These are phyloP conservation scores for Mentha longifolia DNA, from an alignment of 257 asterid genomes.

Conservation along the genomic window DNA sequence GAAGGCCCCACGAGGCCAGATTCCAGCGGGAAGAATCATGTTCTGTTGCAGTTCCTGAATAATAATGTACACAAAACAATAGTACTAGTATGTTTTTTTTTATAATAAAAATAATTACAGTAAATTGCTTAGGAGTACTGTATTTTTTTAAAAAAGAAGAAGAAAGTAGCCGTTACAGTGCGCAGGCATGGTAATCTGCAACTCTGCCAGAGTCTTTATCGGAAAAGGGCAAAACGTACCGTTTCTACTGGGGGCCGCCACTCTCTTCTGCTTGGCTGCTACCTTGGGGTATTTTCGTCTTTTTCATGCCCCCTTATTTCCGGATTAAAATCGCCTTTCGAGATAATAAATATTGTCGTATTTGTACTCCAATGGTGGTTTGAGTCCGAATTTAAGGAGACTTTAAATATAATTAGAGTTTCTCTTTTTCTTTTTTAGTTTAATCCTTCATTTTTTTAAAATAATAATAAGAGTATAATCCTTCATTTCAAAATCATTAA, in stretches of 20 bases:
- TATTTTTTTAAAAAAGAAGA: neutral
- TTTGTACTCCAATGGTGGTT: no score
- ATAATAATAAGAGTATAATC: no score
- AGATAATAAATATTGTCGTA: no score
- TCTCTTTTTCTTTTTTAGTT: no score
- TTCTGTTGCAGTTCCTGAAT: neutral
- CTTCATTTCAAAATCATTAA: no score
- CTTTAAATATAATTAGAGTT: no score
- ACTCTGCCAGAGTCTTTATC: slow-evolving; percentile 29
- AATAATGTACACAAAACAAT: neutral
- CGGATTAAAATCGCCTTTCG: no score
- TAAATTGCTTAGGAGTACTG: no score
- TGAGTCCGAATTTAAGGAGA: no score
- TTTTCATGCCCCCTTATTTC: neutral
- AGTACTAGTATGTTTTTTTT: neutral
- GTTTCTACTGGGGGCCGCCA: slow-evolving; percentile 12
- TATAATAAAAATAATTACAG: no score
- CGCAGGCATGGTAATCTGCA: slow-evolving; percentile 33
- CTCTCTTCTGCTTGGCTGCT: slow-evolving; percentile 18
- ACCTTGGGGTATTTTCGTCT: slow-evolving; percentile 28
- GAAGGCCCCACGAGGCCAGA: neutral
- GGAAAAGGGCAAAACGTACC: slow-evolving; percentile 34
- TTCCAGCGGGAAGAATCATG: slow-evolving; percentile 3
- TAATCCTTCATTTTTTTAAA: no score
- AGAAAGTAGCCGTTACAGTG: slow-evolving; percentile 70